These are phyloP conservation scores for Bombardia bombarda DNA, from an alignment of 495 filamentous ascomycete species.

Conservation along the genomic window DNA sequence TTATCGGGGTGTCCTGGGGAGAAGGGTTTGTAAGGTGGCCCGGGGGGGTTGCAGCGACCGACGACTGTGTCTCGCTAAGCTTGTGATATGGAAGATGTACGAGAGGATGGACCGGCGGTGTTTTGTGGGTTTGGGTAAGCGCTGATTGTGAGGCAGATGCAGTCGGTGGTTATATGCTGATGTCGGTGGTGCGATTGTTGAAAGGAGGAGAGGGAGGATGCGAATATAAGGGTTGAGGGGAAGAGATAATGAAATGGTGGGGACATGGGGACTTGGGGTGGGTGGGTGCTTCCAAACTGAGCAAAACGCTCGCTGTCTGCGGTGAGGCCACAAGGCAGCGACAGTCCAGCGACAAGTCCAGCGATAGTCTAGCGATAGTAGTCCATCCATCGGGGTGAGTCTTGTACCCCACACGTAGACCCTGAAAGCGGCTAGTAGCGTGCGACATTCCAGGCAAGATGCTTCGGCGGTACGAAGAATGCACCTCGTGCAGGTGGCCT, in stretches of 20 bases:
- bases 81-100: conserved; percentile 5
- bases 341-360: too few species aligned
- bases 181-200: conserved; percentile 18
- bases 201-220: conserved; percentile 13
- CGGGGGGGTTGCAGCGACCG: conserved; percentile 33
- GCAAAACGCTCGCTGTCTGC: background rate
- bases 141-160: conserved; percentile 8
- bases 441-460: too few species aligned
- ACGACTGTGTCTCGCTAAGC: conserved; percentile 33
- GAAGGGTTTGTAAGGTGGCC: conserved; percentile 31
- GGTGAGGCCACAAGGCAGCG: conserved; percentile 21
- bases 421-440: too few species aligned
- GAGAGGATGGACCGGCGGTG: background rate
- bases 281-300: background rate
- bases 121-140: conserved; percentile 1
- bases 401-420: too few species aligned
- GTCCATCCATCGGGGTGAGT: too few species aligned
- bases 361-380: too few species aligned
- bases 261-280: conserved; percentile 2
- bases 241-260: conserved; percentile 20
- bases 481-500: too few species aligned
- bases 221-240: conserved; percentile 12
- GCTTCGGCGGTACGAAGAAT: too few species aligned
- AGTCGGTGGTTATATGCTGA: conserved; percentile 11
- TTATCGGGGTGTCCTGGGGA: conserved; percentile 41